Base-by-base conservation (phyloP, 768 basidiomycete species). In the Galerina marginata region DNA sequence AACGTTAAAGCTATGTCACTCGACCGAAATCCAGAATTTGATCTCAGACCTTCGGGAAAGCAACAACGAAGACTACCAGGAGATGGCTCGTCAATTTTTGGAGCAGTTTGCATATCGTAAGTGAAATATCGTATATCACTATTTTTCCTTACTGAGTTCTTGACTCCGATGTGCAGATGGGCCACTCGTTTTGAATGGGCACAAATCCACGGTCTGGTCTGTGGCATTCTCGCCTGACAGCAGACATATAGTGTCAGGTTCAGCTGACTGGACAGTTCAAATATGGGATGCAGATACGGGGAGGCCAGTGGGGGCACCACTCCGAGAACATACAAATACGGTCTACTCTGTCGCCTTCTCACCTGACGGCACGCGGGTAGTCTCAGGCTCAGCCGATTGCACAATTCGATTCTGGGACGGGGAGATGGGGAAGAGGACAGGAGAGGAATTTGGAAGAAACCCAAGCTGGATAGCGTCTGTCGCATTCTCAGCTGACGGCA, bases 401-500 rank as follows among this genome's bases (percentile, higher is more conserved):
- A 55, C 40, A 14, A n/a, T 55, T 29, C 39, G 40, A 6, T 9
- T 55, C 7, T 55, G 54, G 54, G 11, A 44, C 26, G n/a, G 16
- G 15, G 39, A 42, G 42, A 55, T 40, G 20, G 40, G 40, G 5
- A 25, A 55, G 42, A 9, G 9, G 14, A 1, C 29, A 4, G 40
- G 20, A 2, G 10, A 26, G 4, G n/a, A 12, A 7, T 43, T 26
- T 3, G 12, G 7, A 55, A 23, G 54, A 20, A 20, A 55, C 26
- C 20, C 11, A 55, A 11, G 39, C n/a, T 43, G 16, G 54, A 29
- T 55, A 15, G 2, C 9, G n/a, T 55, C 54, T 44, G 54, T 55
- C 6, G 42, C 20, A 25, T 55, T 55, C 40, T 55, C 54, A n/a
- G 11, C 10, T 12, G 54, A 55, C 40, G 42, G 42, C 54, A 55